Base-by-base conservation (phyloP, 176 grass and related monocot species). In the Raddia distichophylla region DNA sequence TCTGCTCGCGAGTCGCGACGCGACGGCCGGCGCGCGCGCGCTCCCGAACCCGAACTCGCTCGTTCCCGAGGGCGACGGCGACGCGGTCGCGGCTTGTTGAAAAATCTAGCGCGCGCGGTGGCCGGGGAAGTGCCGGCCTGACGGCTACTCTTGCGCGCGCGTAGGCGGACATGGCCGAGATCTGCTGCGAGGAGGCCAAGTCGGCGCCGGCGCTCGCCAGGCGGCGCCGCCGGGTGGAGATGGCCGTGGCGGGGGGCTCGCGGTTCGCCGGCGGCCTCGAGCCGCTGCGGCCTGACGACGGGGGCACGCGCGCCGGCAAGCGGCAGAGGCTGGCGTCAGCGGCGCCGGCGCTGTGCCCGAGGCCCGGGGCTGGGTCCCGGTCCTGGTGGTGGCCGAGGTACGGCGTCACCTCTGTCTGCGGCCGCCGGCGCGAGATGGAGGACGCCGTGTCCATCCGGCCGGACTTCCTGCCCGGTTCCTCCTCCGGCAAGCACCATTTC, bases 361-460 rank as follows among this genome's bases (percentile, higher is more conserved):
- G 27, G 60, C 16, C 6, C 32, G 47, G 32, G 3, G 67, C 64
- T 27, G 42, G 85, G 50, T 81, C 10, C 16, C 43, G 11, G 55
- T 68, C 78, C 34, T 27, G 57, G 69, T 68, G 71, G 80, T 85
- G 65, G 58, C 90, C 85, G 2, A 86, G 64, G 90, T 90, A 82
- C 51, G 87, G 91, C 64, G 61, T 87, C 44, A 89, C 83, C 57
- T 89, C 87, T 2, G 75, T 93, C 40, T 81, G 79, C 4, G 91
- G 91, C 45, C 22, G 76, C 57, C 75, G 91, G 43, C 80, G 68
- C 72, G 86, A 89, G 47, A 93, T 93, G 91, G 91, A 93, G 80
- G 91, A 93, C 20, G 64, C 75, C 11, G 91, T 93, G 16, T 83
- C 87, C 35, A 68, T 87, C 71, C 32, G 69, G 34, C 87, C 84